phyloP scores from a whole-genome alignment of 306 rosid genomes.

The Begonia peltatifolia region DNA sequence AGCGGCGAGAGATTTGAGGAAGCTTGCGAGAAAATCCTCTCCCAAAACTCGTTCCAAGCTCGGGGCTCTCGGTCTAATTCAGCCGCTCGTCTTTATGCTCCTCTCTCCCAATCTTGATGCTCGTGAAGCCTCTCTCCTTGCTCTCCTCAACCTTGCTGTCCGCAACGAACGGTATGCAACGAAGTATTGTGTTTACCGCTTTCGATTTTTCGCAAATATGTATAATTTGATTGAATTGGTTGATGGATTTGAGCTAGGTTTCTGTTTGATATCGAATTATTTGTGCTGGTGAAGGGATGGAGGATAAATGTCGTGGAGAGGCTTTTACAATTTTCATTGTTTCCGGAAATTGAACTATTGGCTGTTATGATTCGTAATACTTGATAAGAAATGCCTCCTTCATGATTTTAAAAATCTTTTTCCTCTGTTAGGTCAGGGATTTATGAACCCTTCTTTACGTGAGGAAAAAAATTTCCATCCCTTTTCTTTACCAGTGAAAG shows the following conservation, averaged over 20 bases:
- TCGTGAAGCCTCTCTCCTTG: slow-evolving; percentile 72
- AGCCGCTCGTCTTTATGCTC: slow-evolving; percentile 70
- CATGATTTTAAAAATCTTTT: too few relatives aligned
- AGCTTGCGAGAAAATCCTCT: slow-evolving; percentile 50
- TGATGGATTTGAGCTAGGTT: background rate
- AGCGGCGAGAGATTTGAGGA: slow-evolving; percentile 78
- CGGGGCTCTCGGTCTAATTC: slow-evolving; percentile 61
- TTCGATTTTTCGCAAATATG: background rate
- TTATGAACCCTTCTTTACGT: too few relatives aligned
- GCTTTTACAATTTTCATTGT: background rate
- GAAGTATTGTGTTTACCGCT: background rate
- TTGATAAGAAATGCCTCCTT: too few relatives aligned
- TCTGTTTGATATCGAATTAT: background rate
- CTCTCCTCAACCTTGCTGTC: slow-evolving; percentile 83
- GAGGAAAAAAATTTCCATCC: too few relatives aligned
- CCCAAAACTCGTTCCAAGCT: slow-evolving; percentile 49
- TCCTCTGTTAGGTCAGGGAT: too few relatives aligned
- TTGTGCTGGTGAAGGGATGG: background rate
- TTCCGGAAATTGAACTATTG: background rate
- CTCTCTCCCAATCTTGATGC: slow-evolving; percentile 58
- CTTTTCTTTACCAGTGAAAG: too few relatives aligned
- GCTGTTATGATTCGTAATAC: too few relatives aligned
- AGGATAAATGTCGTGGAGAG: background rate
- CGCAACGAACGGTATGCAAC: slow-evolving; percentile 51
- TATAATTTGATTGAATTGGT: background rate